Conservation (phyloP, 345 rosid genomes). For the Durio zibethinus region DNA sequence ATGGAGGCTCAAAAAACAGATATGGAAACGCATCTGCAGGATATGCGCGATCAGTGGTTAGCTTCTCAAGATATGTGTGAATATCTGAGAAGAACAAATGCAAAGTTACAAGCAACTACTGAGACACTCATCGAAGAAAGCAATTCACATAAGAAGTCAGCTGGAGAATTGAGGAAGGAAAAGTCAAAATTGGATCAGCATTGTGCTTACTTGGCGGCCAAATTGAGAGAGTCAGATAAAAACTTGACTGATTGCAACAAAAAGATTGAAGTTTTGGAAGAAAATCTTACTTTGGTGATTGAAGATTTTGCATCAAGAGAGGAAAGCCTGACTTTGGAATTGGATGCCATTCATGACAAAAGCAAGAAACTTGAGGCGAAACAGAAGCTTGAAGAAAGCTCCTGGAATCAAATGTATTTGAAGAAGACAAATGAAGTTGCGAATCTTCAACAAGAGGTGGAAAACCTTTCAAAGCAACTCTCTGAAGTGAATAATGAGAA, state of each 20-base stretch:
- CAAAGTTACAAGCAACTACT: constrained; percentile 21
- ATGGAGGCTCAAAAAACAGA: constrained; percentile 25
- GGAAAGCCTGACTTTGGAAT: constrained; percentile 30
- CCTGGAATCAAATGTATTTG: constrained; percentile 30
- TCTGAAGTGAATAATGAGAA: constrained; percentile 23
- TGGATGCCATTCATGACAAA: constrained; percentile 37
- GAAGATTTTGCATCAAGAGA: constrained; percentile 40
- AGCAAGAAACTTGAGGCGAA: constrained; percentile 33
- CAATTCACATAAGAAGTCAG: constrained; percentile 30
- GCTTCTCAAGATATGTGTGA: constrained; percentile 32
- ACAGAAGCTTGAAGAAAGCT: constrained; percentile 25
- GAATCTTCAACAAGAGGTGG: constrained; percentile 34
- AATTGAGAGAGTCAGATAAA: constrained; percentile 24
- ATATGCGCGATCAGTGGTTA: constrained; percentile 21
- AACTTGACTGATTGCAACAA: constrained; percentile 27
- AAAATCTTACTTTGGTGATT: constrained; percentile 34
- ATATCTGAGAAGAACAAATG: constrained; percentile 27
- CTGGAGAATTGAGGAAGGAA: constrained; percentile 33
- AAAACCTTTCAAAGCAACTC: constrained; percentile 27
- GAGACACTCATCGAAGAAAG: constrained; percentile 32
- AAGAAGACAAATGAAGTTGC: constrained; percentile 35
- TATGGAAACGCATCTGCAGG: constrained; percentile 23
- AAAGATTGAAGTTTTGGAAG: constrained; percentile 34
- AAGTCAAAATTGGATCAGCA: constrained; percentile 31
- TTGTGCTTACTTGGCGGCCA: constrained; percentile 31